Base-by-base conservation (phyloP, 139 green algal genomes). In the Dunaliella primolecta region DNA sequence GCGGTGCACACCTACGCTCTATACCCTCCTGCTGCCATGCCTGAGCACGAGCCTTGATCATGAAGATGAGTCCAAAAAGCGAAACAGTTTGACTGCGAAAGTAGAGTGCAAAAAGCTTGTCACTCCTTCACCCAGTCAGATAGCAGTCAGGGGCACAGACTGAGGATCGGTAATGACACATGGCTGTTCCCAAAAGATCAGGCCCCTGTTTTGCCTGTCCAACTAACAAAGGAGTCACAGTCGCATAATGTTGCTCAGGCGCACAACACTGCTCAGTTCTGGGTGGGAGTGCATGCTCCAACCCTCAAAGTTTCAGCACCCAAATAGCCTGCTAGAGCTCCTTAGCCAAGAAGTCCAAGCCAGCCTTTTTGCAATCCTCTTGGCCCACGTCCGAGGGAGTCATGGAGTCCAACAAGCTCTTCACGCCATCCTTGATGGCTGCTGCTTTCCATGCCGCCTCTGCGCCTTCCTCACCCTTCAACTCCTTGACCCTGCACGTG, bases 401-500 rank as follows among this genome's bases (percentile, higher is more conserved):
- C 7, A 64, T 7, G 15, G 46, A 64, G 11, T 80, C 75, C 75
- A 11, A 80, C 29, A 80, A 80, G 30, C 75, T 29, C 2, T 29
- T 80, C n/a, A 80, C 29, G 30, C 46, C 46, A 64, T 15, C 46
- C 46, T 80, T 30, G 11, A 80, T 32, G 7, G 29, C 30, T 37
- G 75, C 33, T 36, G 75, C 75, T 30, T 80, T 36, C 75, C 75
- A 80, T 80, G 75, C 75, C 30, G 29, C 75, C 32, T 32, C 75
- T 36, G 75, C 75, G 11, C 29, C 75, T 30, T 80, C 75, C 30
- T 80, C 75, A 11, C 75, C 75, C 75, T 80, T 80, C 11, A 36
- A 2, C 75, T 80, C 75, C 7, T 80, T 80, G 11, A 80, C 30
- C 75, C 71, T 77, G 71, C n/a, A 21, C n/a, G 29, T 32, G 29